Evolutionary conservation across 495 filamentous ascomycete genomes (phyloP).

Genomic region (Mytilinidion resinicola): DNA sequence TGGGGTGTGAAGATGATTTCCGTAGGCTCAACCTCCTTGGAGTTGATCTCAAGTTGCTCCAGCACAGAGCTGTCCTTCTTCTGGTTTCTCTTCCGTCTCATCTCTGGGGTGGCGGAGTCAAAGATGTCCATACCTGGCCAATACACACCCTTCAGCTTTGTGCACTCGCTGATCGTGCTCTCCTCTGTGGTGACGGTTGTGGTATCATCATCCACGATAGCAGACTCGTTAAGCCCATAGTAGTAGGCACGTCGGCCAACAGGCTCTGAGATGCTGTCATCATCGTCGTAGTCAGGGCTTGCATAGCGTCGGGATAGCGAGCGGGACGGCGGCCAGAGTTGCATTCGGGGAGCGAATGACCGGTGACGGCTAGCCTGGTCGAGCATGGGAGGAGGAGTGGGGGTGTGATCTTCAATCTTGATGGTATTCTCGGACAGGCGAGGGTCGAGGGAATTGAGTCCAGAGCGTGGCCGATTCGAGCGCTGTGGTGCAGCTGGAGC

Average conservation of each 20-base stretch:
- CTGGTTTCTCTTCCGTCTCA: constrained; percentile 78
- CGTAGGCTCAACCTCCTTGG: constrained; percentile 57
- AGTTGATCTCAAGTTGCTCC: constrained; percentile 62
- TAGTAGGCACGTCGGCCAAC: constrained; percentile 13
- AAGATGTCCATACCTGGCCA: constrained; percentile 87
- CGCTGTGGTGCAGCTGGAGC: constrained; percentile 16
- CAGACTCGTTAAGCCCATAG: constrained; percentile 14
- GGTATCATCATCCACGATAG: constrained; percentile 19
- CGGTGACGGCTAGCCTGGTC: constrained; percentile 25
- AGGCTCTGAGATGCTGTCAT: constrained; percentile 24
- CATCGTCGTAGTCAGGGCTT: constrained; percentile 26
- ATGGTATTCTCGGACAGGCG: constrained; percentile 27
- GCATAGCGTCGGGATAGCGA: constrained; percentile 21
- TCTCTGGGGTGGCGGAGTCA: constrained; percentile 71
- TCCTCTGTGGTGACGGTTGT: constrained; percentile 16
- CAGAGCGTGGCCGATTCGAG: constrained; percentile 8
- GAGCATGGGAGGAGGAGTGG: constrained; percentile 17
- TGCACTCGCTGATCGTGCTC: constrained; percentile 31
- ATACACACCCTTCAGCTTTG: constrained; percentile 64
- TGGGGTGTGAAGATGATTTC: constrained; percentile 61
- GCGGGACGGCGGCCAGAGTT: constrained; percentile 24
- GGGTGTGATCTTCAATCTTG: constrained; percentile 22
- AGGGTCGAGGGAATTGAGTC: constrained; percentile 23
- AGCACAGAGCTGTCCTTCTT: constrained; percentile 70
- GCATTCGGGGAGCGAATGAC: constrained; percentile 37